phyloP scores from a whole-genome alignment of 1,284 basidiomycete genomes.

The Cutaneotrichosporon cavernicola region DNA sequence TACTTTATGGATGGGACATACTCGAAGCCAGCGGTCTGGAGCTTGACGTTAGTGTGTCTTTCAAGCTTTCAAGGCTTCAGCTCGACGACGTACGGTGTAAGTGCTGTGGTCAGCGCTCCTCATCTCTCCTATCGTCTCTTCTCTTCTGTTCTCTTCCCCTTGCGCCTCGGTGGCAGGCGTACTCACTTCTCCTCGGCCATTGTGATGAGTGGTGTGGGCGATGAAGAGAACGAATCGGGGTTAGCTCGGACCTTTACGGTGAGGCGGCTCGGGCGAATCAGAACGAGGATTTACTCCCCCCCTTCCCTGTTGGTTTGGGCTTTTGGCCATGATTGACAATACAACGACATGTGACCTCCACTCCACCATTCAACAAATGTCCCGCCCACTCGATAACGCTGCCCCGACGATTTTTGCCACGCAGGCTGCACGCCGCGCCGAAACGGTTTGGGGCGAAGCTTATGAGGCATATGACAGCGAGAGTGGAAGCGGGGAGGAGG shows the following conservation, averaged over 20 bases:
- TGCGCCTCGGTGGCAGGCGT: not conserved
- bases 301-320: not conserved
- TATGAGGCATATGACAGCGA: conserved; percentile 10
- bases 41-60: conserved; percentile 29
- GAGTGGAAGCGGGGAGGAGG: conserved; percentile 20
- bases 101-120: conserved; percentile 31
- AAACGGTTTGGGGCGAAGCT: conserved; percentile 24
- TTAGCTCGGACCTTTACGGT: conserved; percentile 24
- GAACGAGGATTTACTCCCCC: not conserved
- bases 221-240: conserved; percentile 12
- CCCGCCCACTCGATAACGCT: conserved; percentile 46
- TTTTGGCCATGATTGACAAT: not conserved
- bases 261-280: conserved; percentile 4
- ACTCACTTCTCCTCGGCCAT: conserved; percentile 50
- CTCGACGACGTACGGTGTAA: conserved; percentile 49
- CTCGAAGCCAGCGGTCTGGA: conserved; percentile 56
- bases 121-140: too few species aligned
- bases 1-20: conserved; percentile 31
- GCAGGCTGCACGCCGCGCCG: conserved; percentile 21
- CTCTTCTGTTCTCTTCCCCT: too few species aligned
- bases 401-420: conserved; percentile 49
- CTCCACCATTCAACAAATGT: conserved; percentile 33
- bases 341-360: not conserved
- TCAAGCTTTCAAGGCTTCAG: too few species aligned
- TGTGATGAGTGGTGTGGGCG: conserved; percentile 22